Percentiles rank a stretch among this genome's conserved stretches.
These are phyloP conservation scores for Jasminum sambac DNA, from an alignment of 257 asterid species.

Conservation along the genomic window DNA sequence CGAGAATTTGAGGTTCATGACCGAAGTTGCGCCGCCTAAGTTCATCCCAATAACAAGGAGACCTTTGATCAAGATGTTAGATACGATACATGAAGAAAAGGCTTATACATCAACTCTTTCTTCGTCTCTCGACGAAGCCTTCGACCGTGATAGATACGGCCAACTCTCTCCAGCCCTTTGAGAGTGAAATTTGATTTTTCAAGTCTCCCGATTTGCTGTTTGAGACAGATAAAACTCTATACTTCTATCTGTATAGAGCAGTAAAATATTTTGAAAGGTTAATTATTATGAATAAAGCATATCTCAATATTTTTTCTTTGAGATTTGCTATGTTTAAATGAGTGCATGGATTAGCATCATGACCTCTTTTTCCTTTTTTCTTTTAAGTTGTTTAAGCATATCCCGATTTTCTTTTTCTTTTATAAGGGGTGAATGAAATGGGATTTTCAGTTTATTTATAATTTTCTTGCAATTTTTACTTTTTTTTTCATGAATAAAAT, in stretches of 20 bases:
- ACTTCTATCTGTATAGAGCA: too few species aligned
- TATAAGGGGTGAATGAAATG: slow-evolving; percentile 18
- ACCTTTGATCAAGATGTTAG: slow-evolving; percentile 41
- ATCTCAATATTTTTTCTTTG: not conserved
- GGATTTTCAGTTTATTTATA: not conserved
- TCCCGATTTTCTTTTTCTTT: slow-evolving; percentile 11
- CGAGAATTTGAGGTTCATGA: slow-evolving; percentile 38
- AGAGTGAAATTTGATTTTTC: too few species aligned
- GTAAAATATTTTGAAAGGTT: too few species aligned
- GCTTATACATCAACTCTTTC: slow-evolving; percentile 36
- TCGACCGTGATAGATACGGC: slow-evolving; percentile 22
- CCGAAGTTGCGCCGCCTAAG: slow-evolving; percentile 63
- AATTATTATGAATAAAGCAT: slow-evolving; percentile 15
- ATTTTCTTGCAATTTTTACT: not conserved
- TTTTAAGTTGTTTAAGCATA: too few species aligned
- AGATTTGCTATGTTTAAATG: not conserved
- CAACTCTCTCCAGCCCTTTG: slow-evolving; percentile 25
- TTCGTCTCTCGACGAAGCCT: slow-evolving; percentile 3
- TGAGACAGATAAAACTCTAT: too few species aligned
- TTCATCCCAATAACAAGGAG: slow-evolving; percentile 40
- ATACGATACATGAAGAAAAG: slow-evolving; percentile 62
- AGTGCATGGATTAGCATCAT: not conserved
- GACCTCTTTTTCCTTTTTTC: not conserved
- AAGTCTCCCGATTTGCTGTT: too few species aligned
- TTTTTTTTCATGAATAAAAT: too few species aligned